Conservation (phyloP, 371 early-diverging fungal genomes). For the Racocetra persica region DNA sequence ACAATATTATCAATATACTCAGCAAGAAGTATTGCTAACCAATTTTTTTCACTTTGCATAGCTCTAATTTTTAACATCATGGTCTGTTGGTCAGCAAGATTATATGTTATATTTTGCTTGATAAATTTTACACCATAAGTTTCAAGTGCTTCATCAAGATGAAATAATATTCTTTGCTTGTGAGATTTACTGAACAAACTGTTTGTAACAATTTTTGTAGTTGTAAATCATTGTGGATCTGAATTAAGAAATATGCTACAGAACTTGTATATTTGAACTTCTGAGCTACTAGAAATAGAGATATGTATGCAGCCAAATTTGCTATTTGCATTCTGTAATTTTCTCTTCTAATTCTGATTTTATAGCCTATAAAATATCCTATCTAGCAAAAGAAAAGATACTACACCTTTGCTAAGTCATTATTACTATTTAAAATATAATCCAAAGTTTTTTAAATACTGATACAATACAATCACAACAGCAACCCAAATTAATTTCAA, state of each 20-base stretch:
- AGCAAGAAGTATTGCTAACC: no score
- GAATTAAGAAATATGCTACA: background rate
- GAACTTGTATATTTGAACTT: constrained; percentile 8
- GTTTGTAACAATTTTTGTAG: background rate
- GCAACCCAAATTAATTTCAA: constrained; percentile 31
- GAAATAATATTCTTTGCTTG: background rate
- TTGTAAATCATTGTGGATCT: background rate
- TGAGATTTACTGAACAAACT: constrained; percentile 24
- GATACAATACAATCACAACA: background rate
- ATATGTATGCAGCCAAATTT: constrained; percentile 16
- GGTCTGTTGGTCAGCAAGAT: background rate
- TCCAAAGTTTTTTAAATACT: background rate
- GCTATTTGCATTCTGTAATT: constrained; percentile 32
- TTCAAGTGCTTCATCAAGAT: constrained; percentile 22
- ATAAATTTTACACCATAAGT: background rate
- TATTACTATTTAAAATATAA: constrained; percentile 1
- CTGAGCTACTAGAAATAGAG: background rate
- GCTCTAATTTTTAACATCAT: background rate
- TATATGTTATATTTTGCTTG: background rate
- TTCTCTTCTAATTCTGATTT: constrained; percentile 8
- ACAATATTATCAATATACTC: background rate
- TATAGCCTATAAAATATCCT: background rate
- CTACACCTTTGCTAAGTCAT: constrained; percentile 17
- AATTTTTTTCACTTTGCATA: background rate
- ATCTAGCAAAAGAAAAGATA: constrained; percentile 8